phyloP scores from a whole-genome alignment of 1,284 basidiomycete genomes.

The Apiotrichum akiyoshidainum region DNA sequence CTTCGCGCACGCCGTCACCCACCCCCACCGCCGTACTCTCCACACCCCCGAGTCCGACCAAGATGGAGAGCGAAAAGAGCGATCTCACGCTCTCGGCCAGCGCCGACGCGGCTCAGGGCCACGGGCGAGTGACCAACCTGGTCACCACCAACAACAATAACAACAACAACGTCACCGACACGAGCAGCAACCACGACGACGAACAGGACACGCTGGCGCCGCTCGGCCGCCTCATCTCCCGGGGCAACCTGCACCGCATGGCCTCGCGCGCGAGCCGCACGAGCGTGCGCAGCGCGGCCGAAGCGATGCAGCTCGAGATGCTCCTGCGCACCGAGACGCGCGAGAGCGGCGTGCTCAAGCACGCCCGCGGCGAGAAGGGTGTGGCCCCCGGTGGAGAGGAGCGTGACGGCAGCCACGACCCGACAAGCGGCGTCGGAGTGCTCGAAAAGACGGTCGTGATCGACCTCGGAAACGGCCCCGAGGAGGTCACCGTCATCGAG shows the following conservation, averaged over 20 bases:
- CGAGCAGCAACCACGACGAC: background rate
- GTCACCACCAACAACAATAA: background rate
- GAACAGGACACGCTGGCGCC: background rate
- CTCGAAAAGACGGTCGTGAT: conserved; percentile 9
- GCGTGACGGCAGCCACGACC: background rate
- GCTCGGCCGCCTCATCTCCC: background rate
- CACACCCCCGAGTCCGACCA: no score
- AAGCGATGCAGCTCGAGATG: conserved; percentile 10
- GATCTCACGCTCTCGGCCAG: no score
- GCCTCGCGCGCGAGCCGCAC: background rate
- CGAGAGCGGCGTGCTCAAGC: conserved; percentile 5
- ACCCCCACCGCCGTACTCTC: no score
- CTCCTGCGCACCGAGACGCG: conserved; percentile 9
- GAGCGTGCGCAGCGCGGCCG: background rate
- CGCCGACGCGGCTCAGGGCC: no score
- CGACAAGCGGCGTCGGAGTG: conserved; percentile 5
- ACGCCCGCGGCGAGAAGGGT: background rate
- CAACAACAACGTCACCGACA: background rate
- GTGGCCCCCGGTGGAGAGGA: background rate
- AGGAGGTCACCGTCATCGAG: conserved; percentile 39
- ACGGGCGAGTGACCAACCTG: no score
- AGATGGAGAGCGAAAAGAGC: no score
- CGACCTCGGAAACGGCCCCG: conserved; percentile 21
- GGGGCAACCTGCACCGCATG: background rate
- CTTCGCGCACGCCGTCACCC: no score